Evolutionary conservation across 352 stramenopile genomes (phyloP), one percentile per base, ranked within the genome.

Genomic region (Aphanomyces astaci): DNA sequence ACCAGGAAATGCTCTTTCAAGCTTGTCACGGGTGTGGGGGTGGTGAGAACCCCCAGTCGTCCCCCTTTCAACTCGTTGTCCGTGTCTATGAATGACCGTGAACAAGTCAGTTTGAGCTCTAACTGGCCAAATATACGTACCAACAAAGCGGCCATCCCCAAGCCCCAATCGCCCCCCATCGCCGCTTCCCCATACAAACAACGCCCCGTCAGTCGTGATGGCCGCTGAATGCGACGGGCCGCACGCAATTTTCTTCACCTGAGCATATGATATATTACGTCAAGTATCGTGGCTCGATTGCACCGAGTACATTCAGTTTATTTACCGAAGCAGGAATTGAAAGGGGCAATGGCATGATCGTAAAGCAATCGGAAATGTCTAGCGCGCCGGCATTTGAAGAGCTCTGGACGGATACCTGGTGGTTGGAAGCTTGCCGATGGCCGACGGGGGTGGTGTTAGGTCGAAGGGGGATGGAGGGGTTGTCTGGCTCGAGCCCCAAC

Each of bases 171-270:
- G 80, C 4, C 85, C 85, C 11, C 83, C 83, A 22, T 89, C 85
- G 15, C 82, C 83, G 55, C 76, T 78, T 22, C 85, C 85, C 85
- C 85, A 93, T 0, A 93, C 83, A 59, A 79, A 93, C 28, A 93
- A 67, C 4, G 71, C 66, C 0, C 85, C 85, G 24, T 84, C 76
- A 0, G 49, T 71, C 5, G 83, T 89, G 7, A 93, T 32, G 0
- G 89, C 54, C 19, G 83, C 85, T 0, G 85, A 93, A 55, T 93
- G 85, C 13, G 85, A 93, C 19, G 82, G 79, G 24, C 85, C 85
- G 53, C 85, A 93, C 0, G 85, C 79, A 27, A 93, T 89, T 51
- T 82, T 87, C 4, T 80, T 76, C 1, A 90, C 77, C 3, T 71
- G n/a, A 54, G 79, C 32, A 19, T n/a, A 36, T 2, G 64, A 71